Evolutionary conservation across 108 stramenopile species (phyloP), one percentile per base, ranked within the genome.

Genomic region (Aurantiochytrium sp.): DNA sequence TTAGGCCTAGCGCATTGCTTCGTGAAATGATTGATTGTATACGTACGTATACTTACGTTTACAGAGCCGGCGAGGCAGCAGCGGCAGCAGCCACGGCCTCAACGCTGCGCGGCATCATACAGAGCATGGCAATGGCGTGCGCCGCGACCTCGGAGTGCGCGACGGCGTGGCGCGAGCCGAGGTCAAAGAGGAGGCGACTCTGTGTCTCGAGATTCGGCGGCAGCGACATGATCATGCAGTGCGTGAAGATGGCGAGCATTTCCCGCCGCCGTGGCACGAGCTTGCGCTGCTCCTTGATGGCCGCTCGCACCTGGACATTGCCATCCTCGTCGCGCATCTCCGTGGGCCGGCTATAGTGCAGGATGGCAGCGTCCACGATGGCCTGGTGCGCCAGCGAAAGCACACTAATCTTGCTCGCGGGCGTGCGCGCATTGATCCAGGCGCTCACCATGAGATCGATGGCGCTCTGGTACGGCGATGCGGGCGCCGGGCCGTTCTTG

Each of bases 131-230:
- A 32, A 59, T 59, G 8, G 69, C 69, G 42, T 81, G 69, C 8
- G 42, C 41, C 22, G 69, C 69, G 4, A 81, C 69, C 27, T 81
- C 69, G 69, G 69, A 81, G 1, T 45, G 37, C 27, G 69, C 37
- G 4, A 81, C 69, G 24, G 69, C 69, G 22, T 81, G 69, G 0
- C 69, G 37, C n/a, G 69, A 81, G 8, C 41, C 69, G 6, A 81
- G 22, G 22, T 81, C 69, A 1, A 81, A 81, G 41, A 81, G n/a
- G 15, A 81, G 36, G 0, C 69, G 37, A 30, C 69, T 81, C 69
- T 81, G 69, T 8, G 69, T 45, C 42, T 81, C 69, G 24, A 81
- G 42, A 45, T 81, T 81, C 4, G 69, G 69, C 12, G 69, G 69
- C 37, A 81, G 37, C 4, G 69, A 81, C 42, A 45, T 81, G 10